Conservation (phyloP, 208 protist species). For the Leishmania tropica region DNA sequence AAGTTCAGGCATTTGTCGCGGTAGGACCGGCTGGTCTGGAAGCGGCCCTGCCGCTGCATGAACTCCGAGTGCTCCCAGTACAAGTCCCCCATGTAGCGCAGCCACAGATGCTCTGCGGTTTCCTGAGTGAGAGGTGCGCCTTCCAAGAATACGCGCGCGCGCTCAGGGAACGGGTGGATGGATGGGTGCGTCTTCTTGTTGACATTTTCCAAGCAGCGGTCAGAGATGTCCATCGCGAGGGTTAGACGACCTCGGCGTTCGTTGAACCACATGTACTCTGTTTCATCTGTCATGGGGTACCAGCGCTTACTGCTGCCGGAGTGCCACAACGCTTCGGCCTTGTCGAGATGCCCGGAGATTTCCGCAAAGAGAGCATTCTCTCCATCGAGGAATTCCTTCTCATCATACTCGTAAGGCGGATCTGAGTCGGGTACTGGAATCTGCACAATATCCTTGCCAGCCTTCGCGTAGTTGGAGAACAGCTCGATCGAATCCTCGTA, state of each 20-base stretch:
- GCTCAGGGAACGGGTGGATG: constrained; percentile 90
- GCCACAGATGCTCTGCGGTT: constrained; percentile 90
- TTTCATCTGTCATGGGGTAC: constrained; percentile 89
- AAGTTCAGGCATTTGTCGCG: constrained; percentile 81
- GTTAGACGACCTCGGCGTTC: constrained; percentile 85
- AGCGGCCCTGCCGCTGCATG: constrained; percentile 82
- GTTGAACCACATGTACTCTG: constrained; percentile 92
- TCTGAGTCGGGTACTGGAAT: constrained; percentile 86
- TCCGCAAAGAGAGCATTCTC: constrained; percentile 84
- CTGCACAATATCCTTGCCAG: constrained; percentile 75
- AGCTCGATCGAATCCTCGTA: constrained; percentile 89
- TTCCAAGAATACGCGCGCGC: constrained; percentile 80
- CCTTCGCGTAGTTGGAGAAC: constrained; percentile 83
- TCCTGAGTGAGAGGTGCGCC: constrained; percentile 88
- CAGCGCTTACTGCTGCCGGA: constrained; percentile 81
- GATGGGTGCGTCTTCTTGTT: constrained; percentile 92
- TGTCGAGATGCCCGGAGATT: constrained; percentile 77
- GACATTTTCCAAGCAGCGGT: constrained; percentile 87
- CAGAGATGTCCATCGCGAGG: constrained; percentile 81
- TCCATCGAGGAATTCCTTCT: constrained; percentile 89
- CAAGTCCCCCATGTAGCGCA: constrained; percentile 90
- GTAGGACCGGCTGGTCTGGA: constrained; percentile 69
- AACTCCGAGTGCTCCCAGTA: constrained; percentile 89
- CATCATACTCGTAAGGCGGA: constrained; percentile 85
- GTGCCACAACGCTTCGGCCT: constrained; percentile 87